These are phyloP conservation scores for Teratosphaeria zuluensis DNA, from an alignment of 2,329 filamentous ascomycete genomes.

Conservation along the genomic window DNA sequence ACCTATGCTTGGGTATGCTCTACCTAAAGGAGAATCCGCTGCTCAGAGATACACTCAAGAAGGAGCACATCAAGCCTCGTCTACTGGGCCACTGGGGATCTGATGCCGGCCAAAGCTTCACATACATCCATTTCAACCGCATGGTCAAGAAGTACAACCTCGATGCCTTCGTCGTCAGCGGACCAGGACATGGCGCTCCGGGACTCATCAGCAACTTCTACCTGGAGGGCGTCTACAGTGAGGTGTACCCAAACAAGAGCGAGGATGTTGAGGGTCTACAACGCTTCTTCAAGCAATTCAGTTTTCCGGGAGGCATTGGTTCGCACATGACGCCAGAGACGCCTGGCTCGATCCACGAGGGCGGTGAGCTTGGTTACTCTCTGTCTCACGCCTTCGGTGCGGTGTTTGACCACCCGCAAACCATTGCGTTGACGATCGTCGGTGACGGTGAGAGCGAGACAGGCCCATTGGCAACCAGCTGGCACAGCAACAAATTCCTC, in stretches of 20 bases:
- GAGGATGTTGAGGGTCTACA: conserved; percentile 60
- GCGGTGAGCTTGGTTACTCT: conserved; percentile 73
- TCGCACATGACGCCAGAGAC: conserved; percentile 72
- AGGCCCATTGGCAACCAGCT: conserved; percentile 66
- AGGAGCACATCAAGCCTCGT: conserved; percentile 63
- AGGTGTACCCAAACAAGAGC: conserved; percentile 66
- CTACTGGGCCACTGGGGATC: conserved; percentile 72
- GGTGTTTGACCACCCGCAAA: conserved; percentile 64
- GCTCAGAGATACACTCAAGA: conserved; percentile 56
- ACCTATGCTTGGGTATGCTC: conserved; percentile 71
- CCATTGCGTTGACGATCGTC: conserved; percentile 69
- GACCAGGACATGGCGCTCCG: conserved; percentile 68
- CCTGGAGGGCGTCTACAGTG: conserved; percentile 66
- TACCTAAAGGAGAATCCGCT: conserved; percentile 67
- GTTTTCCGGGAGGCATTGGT: conserved; percentile 69
- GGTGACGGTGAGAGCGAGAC: conserved; percentile 77
- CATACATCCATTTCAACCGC: conserved; percentile 73
- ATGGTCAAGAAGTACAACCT: conserved; percentile 72
- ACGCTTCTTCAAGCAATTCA: conserved; percentile 74
- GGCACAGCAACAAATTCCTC: conserved; percentile 76
- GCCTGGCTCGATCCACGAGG: conserved; percentile 63
- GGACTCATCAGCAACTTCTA: conserved; percentile 68
- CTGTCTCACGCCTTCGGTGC: conserved; percentile 69
- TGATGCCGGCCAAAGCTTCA: conserved; percentile 71
- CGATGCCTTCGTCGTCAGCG: conserved; percentile 63